phyloP scores from a whole-genome alignment of 306 rosid genomes.

The Rosa chinensis region DNA sequence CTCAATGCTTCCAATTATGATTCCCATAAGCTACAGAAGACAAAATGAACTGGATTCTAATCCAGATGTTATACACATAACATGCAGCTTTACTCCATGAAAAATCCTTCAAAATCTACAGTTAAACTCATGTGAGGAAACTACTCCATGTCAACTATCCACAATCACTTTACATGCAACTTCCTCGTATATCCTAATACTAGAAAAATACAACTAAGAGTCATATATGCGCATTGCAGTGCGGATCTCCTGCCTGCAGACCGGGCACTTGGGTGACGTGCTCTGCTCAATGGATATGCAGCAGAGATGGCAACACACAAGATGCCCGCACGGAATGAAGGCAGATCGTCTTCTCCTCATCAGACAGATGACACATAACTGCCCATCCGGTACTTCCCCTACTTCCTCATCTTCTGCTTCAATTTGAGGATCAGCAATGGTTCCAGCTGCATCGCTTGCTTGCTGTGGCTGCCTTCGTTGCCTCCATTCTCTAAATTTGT shows the following conservation, averaged over 20 bases:
- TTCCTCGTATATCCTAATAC: not conserved
- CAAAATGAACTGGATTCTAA: not conserved
- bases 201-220: constrained; percentile 34
- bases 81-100: not conserved
- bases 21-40: not conserved
- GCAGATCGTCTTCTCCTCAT: constrained; percentile 85
- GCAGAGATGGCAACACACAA: constrained; percentile 80
- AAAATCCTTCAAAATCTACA: not conserved
- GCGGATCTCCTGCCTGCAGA: constrained; percentile 80
- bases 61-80: not conserved
- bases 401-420: constrained; percentile 55
- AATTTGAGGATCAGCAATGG: constrained; percentile 30
- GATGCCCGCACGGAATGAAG: constrained; percentile 87
- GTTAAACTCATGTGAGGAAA: not conserved
- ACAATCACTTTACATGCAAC: not conserved
- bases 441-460: constrained; percentile 33
- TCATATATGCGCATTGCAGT: constrained; percentile 66
- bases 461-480: constrained; percentile 52
- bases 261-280: constrained; percentile 78
- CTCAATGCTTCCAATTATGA: too few species aligned
- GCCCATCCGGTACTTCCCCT: constrained; percentile 67
- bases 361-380: constrained; percentile 78
- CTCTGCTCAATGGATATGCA: constrained; percentile 64
- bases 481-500: constrained; percentile 74
- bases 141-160: not conserved